Percentiles rank a stretch among this genome's conserved stretches.
Conservation (phyloP, 2,329 filamentous ascomycete genomes). For the Fusarium foetens region DNA sequence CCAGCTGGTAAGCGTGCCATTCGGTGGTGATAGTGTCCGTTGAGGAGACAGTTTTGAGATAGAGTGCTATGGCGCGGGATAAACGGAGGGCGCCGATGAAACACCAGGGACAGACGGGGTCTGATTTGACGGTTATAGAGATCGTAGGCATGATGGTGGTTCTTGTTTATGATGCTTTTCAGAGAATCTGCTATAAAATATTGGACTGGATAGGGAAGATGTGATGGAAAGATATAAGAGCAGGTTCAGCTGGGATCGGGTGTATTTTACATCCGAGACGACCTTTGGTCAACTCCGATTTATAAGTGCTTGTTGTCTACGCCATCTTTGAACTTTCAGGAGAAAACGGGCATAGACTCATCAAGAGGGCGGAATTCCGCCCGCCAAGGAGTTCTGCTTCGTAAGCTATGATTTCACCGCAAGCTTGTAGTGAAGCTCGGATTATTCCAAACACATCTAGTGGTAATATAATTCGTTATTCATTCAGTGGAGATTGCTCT, state of each 20-base stretch:
- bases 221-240: neutral
- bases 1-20: constrained; percentile 85
- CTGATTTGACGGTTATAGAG: constrained; percentile 81
- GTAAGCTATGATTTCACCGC: neutral
- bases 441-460: neutral
- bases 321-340: neutral
- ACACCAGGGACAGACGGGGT: constrained; percentile 83
- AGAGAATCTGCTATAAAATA: neutral
- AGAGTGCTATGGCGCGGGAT: constrained; percentile 74
- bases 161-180: neutral
- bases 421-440: neutral
- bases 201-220: neutral
- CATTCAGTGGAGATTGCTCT: constrained; percentile 23
- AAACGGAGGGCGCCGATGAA: constrained; percentile 84
- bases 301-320: neutral
- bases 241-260: neutral
- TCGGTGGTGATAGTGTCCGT: constrained; percentile 76
- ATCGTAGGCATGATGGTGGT: constrained; percentile 72
- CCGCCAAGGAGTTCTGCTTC: constrained; percentile 1
- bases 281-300: neutral
- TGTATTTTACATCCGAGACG: neutral
- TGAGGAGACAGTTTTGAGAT: constrained; percentile 69
- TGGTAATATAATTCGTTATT: neutral
- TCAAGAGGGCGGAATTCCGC: constrained; percentile 41
- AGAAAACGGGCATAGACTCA: neutral